These are phyloP conservation scores for Geosmithia flava DNA, from an alignment of 2,329 filamentous ascomycete genomes.

Conservation along the genomic window DNA sequence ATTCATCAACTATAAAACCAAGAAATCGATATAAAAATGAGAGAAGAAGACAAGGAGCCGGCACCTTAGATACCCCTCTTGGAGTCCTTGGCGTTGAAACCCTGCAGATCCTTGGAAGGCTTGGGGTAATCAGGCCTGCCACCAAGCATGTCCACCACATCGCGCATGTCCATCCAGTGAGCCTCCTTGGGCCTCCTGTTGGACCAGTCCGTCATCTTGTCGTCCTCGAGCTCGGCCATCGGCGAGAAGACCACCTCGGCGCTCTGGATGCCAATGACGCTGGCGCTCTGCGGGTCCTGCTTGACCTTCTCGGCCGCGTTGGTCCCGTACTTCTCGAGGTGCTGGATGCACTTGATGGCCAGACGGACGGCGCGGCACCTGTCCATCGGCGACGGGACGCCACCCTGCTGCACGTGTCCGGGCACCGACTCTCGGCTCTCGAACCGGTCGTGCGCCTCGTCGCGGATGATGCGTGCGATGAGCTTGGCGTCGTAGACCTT, in stretches of 20 bases:
- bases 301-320: constrained; percentile 55
- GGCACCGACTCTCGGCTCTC: constrained; percentile 86
- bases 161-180: constrained; percentile 74
- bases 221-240: constrained; percentile 64
- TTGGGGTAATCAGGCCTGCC: constrained; percentile 48
- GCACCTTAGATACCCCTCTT: constrained; percentile 33
- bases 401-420: constrained; percentile 89
- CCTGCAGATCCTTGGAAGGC: constrained; percentile 37
- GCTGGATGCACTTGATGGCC: constrained; percentile 88
- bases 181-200: constrained; percentile 74
- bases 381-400: constrained; percentile 90
- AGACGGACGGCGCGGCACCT: constrained; percentile 83
- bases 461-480: constrained; percentile 89
- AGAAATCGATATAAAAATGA: neutral
- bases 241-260: constrained; percentile 79
- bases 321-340: constrained; percentile 67
- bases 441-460: constrained; percentile 84
- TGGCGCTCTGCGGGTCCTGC: constrained; percentile 58
- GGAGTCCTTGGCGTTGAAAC: constrained; percentile 44
- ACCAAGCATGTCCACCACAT: constrained; percentile 73
- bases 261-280: constrained; percentile 87
- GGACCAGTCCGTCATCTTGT: constrained; percentile 82
- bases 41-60: neutral
- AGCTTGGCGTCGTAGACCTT: constrained; percentile 84
- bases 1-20: neutral